Conservation (phyloP, 495 filamentous ascomycete genomes). For the Tuber calosporum region DNA sequence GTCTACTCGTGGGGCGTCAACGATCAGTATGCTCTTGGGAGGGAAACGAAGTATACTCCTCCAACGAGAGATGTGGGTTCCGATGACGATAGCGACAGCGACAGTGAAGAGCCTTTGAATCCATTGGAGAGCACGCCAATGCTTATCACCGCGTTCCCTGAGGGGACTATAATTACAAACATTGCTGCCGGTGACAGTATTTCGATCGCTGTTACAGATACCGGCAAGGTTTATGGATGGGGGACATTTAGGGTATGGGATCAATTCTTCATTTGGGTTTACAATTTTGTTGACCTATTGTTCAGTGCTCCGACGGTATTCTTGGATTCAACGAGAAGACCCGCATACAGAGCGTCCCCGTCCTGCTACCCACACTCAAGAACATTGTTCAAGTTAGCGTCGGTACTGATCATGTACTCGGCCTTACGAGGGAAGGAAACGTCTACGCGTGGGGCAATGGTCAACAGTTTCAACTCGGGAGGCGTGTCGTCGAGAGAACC, state of each 20-base stretch:
- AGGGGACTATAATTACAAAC: slow-evolving; percentile 52
- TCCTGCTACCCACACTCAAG: slow-evolving; percentile 51
- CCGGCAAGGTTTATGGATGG: slow-evolving; percentile 63
- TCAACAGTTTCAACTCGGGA: slow-evolving; percentile 69
- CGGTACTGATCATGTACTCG: slow-evolving; percentile 66
- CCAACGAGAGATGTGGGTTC: slow-evolving; percentile 47
- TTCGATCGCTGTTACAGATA: slow-evolving; percentile 58
- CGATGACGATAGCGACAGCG: slow-evolving; percentile 47
- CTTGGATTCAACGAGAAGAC: slow-evolving; percentile 55
- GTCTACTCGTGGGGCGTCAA: slow-evolving; percentile 70
- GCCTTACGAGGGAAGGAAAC: slow-evolving; percentile 58
- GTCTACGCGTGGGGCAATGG: slow-evolving; percentile 67
- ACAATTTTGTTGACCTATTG: slow-evolving; percentile 9
- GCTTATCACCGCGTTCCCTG: slow-evolving; percentile 48
- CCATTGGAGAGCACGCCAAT: slow-evolving; percentile 54
- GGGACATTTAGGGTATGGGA: slow-evolving; percentile 59
- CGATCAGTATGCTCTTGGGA: slow-evolving; percentile 59
- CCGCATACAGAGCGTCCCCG: slow-evolving; percentile 46
- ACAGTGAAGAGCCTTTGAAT: slow-evolving; percentile 52
- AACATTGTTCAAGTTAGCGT: slow-evolving; percentile 56
- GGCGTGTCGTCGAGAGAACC: slow-evolving; percentile 58
- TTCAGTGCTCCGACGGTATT: slow-evolving; percentile 58
- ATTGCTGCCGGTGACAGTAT: slow-evolving; percentile 58
- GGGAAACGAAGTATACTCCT: slow-evolving; percentile 53
- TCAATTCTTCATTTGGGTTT: slow-evolving; percentile 10